A percentile compares a stretch with the other conserved stretches of the same genome.
Evolutionary conservation across 257 asterid genomes (phyloP).

Genomic region (Handroanthus guayacan): DNA sequence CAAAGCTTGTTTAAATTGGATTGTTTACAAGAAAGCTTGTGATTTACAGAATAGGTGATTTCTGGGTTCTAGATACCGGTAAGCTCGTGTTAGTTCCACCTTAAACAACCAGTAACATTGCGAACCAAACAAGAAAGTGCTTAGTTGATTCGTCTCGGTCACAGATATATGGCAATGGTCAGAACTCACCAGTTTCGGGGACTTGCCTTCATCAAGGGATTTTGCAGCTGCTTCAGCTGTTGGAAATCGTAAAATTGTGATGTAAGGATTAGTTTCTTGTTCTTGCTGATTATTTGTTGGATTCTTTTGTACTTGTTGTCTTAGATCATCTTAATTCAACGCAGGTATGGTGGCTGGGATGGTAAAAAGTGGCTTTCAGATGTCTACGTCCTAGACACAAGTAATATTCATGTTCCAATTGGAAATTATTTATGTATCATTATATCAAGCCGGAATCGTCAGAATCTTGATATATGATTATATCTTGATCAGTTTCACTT

Average conservation of each 20-base stretch:
- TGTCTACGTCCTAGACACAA: slow-evolving; percentile 85
- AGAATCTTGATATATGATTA: slow-evolving; percentile 26
- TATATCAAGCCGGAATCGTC: slow-evolving; percentile 11
- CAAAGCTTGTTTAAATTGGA: slow-evolving; percentile 25
- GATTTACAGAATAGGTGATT: slow-evolving; percentile 88
- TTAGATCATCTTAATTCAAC: slow-evolving; percentile 32
- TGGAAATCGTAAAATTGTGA: slow-evolving; percentile 91
- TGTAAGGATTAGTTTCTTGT: slow-evolving; percentile 49
- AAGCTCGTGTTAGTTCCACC: slow-evolving; percentile 37
- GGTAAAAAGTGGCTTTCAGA: slow-evolving; percentile 99
- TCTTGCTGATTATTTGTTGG: slow-evolving; percentile 31
- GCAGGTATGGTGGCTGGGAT: slow-evolving; percentile 99
- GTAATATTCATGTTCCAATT: slow-evolving; percentile 47
- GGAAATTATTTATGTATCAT: neutral
- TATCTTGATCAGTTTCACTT: slow-evolving; percentile 77
- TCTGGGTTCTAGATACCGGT: slow-evolving; percentile 99
- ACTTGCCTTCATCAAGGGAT: slow-evolving; percentile 95
- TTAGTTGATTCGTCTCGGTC: slow-evolving; percentile 33
- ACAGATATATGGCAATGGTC: slow-evolving; percentile 99
- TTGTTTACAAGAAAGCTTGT: slow-evolving; percentile 33
- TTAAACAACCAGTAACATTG: slow-evolving; percentile 3
- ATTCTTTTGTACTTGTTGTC: slow-evolving; percentile 26
- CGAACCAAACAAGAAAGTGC: slow-evolving; percentile 29
- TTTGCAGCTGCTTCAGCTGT: slow-evolving; percentile 96
- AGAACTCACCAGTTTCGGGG: slow-evolving; percentile 96